Base-by-base conservation (phyloP, 2,329 filamentous ascomycete species). In the Aspergillus pseudonomiae region DNA sequence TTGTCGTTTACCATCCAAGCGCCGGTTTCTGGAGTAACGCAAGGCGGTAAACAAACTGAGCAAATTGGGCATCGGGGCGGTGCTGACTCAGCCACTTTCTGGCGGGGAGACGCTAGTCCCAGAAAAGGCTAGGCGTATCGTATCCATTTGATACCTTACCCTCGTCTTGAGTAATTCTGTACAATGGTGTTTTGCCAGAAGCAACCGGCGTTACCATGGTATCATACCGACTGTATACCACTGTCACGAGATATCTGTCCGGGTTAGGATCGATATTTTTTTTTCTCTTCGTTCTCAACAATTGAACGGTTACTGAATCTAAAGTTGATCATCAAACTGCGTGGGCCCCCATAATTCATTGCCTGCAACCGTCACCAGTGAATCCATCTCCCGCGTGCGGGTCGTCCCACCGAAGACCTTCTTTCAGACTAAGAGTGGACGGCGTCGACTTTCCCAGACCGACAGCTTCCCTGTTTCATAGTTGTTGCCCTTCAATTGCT, bases 21-120 rank as follows among this genome's bases (percentile, higher is more conserved):
- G 60, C 62, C 60, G 19, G 74, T 76, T 75, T 71, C 72, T 70
- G 68, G 62, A 76, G 74, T 67, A 71, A 76, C 73, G 62, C 61
- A 55, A 59, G 65, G 64, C 64, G 62, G 71, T 77, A 77, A 77
- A 77, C 71, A 77, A 76, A 73, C 61, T 34, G 34, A 55, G 14
- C 32, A 24, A 36, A 36, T 39, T 19, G 24, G 11, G n/a, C 28
- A 6, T 21, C 19, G 7, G 9, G 16, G 19, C 7, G 4, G 0
- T 0, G 71, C 59, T 77, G 73, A 77, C 66, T 77, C 69, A 77
- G 65, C 68, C 3, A 24, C 30, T 11, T 11, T 53, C 19, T 19
- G 21, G 52, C 61, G 68, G 66, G 57, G 66, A 63, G 32, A 32
- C 52, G 26, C 63, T 65, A 68, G 52, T 21, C 68, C 58, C 0